Evolutionary conservation across 148 eudicot genomes (phyloP).

Genomic region (Arctostaphylos glauca): DNA sequence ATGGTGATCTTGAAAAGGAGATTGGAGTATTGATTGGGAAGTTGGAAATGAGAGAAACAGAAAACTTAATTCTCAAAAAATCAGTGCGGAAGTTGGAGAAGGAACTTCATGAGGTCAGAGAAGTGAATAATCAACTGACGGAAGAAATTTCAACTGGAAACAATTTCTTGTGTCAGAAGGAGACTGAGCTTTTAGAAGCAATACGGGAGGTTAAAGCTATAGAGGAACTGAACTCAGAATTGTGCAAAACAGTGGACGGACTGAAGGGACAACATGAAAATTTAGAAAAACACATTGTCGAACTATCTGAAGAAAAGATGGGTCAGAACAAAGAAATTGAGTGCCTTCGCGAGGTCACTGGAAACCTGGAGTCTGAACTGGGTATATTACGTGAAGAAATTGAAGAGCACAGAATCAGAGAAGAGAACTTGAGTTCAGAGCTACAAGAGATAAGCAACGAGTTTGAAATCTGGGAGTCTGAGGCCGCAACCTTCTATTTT

Average conservation of each 20-base stretch:
- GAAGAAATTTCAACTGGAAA: slow-evolving; percentile 34
- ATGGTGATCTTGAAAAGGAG: slow-evolving; percentile 48
- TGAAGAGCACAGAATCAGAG: slow-evolving; percentile 57
- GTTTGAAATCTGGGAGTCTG: slow-evolving; percentile 86
- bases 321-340: slow-evolving; percentile 50
- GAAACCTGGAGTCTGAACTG: slow-evolving; percentile 51
- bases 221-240: slow-evolving; percentile 39
- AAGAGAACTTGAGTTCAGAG: slow-evolving; percentile 65
- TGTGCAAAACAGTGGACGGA: slow-evolving; percentile 42
- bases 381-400: slow-evolving; percentile 52
- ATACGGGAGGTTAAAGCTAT: slow-evolving; percentile 39
- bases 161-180: slow-evolving; percentile 38
- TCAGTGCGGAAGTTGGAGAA: slow-evolving; percentile 40
- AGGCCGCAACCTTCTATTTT: slow-evolving; percentile 82
- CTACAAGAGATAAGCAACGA: slow-evolving; percentile 69
- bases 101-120: slow-evolving; percentile 47
- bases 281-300: slow-evolving; percentile 40
- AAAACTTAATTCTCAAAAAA: slow-evolving; percentile 50
- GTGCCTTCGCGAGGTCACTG: slow-evolving; percentile 49
- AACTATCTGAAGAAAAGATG: slow-evolving; percentile 38
- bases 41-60: slow-evolving; percentile 50
- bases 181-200: slow-evolving; percentile 42
- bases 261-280: slow-evolving; percentile 37
- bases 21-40: slow-evolving; percentile 37
- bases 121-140: slow-evolving; percentile 39